Base-by-base conservation (phyloP, 2,329 filamentous ascomycete genomes). In the Didymella glomerata region DNA sequence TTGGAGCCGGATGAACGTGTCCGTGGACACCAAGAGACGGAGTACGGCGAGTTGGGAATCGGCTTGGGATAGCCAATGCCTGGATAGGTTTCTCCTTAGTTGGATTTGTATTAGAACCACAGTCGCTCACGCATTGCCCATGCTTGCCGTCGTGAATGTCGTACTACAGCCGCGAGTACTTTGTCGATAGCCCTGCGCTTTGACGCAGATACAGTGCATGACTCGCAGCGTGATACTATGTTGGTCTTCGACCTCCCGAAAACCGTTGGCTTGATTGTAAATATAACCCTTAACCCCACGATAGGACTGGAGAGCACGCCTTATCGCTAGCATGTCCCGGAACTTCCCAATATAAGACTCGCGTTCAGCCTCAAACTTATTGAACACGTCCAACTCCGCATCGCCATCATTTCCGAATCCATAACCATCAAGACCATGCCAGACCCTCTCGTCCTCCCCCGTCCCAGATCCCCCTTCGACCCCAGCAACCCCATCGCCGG, bases 401-500 rank as follows among this genome's bases (percentile, higher is more conserved):
- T 7, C 32, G 7, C 14, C 32, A 36, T n/a, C 32, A n/a, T 3
- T 9, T 9, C 8, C 34, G 1, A 34, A 14, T 3, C 14, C 30
- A 34, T 5, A 40, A 22, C 38, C 10, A 22, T 9, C 38, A 22
- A 4, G 6, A 22, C 20, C 18, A 54, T 54, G 56, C 3, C 46
- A 1, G 2, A 9, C 0, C 27, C 1, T 9, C 42, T 69, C 47
- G 61, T 70, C 24, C 48, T 76, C 0, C 74, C 73, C 24, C 72
- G 74, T 9, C 69, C 72, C 45, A 30, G 27, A 51, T 10, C 64
- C 76, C 5, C n/a, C 5, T 41, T 28, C 20, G 2, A 14, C 0
- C 10, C n/a, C 1, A 16, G 13, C 2, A 1, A 5, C 8, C 40
- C 56, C 16, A 76, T 82, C 10, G 18, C 69, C 20, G 80, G 67